phyloP scores from a whole-genome alignment of 331 rosid species.

The Dryas integrifolia region DNA sequence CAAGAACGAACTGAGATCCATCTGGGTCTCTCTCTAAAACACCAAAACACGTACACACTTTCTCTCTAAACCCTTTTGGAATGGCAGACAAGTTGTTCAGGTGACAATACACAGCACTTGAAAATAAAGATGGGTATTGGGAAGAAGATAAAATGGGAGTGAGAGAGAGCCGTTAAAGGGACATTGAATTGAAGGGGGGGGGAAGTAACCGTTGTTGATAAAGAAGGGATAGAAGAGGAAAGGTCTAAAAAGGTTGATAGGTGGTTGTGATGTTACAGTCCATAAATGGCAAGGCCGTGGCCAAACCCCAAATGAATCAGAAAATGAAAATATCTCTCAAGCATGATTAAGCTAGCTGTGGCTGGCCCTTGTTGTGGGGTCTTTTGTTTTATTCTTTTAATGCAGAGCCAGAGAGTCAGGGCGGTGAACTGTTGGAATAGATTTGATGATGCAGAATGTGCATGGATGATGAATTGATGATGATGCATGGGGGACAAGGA shows the following conservation, averaged over 20 bases:
- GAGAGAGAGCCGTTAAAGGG: constrained; percentile 15
- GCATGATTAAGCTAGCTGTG: not conserved
- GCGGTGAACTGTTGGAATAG: no score
- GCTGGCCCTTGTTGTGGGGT: not conserved
- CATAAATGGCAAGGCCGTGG: constrained; percentile 1
- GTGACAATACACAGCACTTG: not conserved
- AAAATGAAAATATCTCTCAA: constrained; percentile 15
- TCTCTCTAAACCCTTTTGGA: not conserved
- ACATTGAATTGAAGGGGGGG: constrained; percentile 16
- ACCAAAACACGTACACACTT: not conserved
- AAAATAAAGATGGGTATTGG: not conserved
- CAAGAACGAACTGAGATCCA: constrained; percentile 78
- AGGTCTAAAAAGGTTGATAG: not conserved
- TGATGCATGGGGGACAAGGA: not conserved
- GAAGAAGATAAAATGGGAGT: not conserved
- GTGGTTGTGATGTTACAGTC: not conserved
- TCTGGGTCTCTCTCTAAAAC: constrained; percentile 36
- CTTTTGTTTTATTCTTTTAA: not conserved
- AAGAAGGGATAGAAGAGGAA: not conserved
- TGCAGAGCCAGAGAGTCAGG: no score
- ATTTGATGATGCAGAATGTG: no score
- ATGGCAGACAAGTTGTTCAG: not conserved
- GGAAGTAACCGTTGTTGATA: constrained; percentile 40
- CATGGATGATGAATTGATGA: not conserved
- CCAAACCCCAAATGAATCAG: not conserved